Conservation (phyloP, 106 monocot genomes). For the Chionographis japonica region DNA sequence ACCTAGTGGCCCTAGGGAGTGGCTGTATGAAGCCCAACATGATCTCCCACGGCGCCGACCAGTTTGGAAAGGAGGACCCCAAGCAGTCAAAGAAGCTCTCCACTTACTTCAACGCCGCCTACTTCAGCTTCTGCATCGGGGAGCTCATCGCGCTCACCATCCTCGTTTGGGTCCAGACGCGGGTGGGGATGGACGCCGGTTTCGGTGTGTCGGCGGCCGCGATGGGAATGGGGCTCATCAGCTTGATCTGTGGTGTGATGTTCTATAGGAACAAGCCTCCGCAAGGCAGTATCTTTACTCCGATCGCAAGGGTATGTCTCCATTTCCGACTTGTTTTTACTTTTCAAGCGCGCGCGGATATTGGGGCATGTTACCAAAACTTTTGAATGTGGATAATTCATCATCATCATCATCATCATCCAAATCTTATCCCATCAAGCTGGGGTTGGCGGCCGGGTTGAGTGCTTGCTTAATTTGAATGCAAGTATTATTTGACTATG, state of each 20-base stretch:
- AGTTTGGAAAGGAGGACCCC: constrained; percentile 49
- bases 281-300: constrained; percentile 74
- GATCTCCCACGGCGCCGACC: constrained; percentile 81
- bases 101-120: constrained; percentile 79
- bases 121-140: constrained; percentile 81
- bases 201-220: constrained; percentile 55
- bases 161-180: constrained; percentile 72
- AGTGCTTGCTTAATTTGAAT: no score
- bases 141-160: constrained; percentile 65
- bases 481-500: no score
- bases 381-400: no score
- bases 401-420: no score
- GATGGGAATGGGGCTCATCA: constrained; percentile 52
- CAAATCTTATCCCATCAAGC: no score
- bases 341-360: no score
- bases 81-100: constrained; percentile 67
- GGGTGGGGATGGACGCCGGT: constrained; percentile 65
- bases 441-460: no score
- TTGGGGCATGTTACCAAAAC: no score
- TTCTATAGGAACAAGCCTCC: constrained; percentile 81
- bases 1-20: constrained; percentile 74
- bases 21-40: constrained; percentile 84
- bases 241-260: constrained; percentile 38
- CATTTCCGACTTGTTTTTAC: background rate
- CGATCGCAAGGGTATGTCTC: constrained; percentile 57